Conservation (phyloP, 1,284 basidiomycete genomes). For the Chalciporus piperatoides region DNA sequence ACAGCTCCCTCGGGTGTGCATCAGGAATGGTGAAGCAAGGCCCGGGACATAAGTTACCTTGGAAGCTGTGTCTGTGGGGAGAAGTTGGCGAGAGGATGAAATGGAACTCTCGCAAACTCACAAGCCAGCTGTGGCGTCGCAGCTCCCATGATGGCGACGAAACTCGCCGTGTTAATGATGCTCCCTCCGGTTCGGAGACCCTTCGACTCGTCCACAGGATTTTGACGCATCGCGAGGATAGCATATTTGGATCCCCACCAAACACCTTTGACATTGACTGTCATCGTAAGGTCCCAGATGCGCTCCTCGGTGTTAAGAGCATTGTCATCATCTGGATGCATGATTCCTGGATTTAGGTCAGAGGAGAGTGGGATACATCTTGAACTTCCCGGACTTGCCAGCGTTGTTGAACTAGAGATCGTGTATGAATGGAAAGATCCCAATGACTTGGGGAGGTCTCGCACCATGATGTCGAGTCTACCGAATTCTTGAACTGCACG, state of each 20-base stretch:
- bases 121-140: conserved; percentile 96
- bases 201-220: conserved; percentile 77
- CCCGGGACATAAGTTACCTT: conserved; percentile 47
- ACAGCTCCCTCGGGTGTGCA: conserved; percentile 73
- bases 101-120: conserved; percentile 37
- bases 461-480: conserved; percentile 87
- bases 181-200: conserved; percentile 83
- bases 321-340: conserved; percentile 93
- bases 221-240: conserved; percentile 91
- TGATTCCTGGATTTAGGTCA: conserved; percentile 60
- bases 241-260: conserved; percentile 99
- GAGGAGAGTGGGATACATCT: background rate
- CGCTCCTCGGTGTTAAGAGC: conserved; percentile 94
- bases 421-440: background rate
- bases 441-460: conserved; percentile 17
- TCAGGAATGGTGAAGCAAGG: conserved; percentile 9
- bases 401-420: conserved; percentile 80
- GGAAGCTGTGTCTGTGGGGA: conserved; percentile 70
- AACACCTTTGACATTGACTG: conserved; percentile 95
- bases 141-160: conserved; percentile 90
- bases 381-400: conserved; percentile 39
- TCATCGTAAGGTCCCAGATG: conserved; percentile 94
- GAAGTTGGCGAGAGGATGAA: conserved; percentile 3
- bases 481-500: conserved; percentile 81
- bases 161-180: conserved; percentile 97